Evolutionary conservation across 495 filamentous ascomycete genomes (phyloP).

Genomic region (Aspergillus homomorphus): DNA sequence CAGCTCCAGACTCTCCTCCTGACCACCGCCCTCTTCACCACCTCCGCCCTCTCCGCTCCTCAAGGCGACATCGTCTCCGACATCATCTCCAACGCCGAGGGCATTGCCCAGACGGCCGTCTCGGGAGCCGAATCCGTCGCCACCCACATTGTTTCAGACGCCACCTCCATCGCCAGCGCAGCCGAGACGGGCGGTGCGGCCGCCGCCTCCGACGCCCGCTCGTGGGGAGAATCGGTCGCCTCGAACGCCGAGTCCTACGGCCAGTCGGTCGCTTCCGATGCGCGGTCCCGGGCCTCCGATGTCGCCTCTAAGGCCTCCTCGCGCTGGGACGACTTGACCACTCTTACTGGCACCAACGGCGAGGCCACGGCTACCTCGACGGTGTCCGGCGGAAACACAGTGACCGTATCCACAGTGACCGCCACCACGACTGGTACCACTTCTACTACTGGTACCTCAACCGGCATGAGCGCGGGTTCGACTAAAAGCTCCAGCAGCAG

Average conservation of each 20-base stretch:
- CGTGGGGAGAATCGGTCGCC: conserved; percentile 9
- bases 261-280: conserved; percentile 14
- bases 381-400: conserved; percentile 8
- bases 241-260: conserved; percentile 15
- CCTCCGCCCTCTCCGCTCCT: conserved; percentile 14
- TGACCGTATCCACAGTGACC: conserved; percentile 4
- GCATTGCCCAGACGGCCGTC: conserved; percentile 7
- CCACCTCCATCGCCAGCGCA: conserved; percentile 10
- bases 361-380: conserved; percentile 15
- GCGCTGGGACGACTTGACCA: conserved; percentile 22
- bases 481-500: not conserved
- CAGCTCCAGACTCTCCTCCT: conserved; percentile 12
- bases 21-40: conserved; percentile 16
- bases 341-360: conserved; percentile 10
- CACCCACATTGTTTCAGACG: conserved; percentile 1
- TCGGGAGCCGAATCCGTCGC: conserved; percentile 11
- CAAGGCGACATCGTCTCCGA: conserved; percentile 9
- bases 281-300: conserved; percentile 16
- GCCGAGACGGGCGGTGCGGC: conserved; percentile 14
- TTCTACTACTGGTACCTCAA: not conserved
- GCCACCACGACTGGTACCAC: conserved; percentile 10
- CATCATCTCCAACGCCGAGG: conserved; percentile 12
- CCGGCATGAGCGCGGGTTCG: not conserved
- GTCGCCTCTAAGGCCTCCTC: conserved; percentile 19
- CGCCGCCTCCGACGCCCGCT: conserved; percentile 18